Percentiles rank a stretch among this genome's conserved stretches.
Conservation (phyloP, 306 rosid genomes). For the Fragaria vesca region DNA sequence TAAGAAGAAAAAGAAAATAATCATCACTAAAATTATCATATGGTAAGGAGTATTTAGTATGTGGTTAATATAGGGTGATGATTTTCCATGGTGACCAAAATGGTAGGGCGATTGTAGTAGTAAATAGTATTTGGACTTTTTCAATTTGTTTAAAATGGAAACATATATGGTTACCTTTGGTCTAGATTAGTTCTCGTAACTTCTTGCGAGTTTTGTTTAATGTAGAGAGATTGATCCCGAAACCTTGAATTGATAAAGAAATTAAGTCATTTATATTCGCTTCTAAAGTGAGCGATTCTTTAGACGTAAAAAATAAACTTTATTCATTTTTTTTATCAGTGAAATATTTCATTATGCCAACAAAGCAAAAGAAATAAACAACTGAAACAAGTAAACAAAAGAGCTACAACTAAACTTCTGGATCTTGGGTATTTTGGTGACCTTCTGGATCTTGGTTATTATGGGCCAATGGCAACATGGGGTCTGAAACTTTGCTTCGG, state of each 20-base stretch:
- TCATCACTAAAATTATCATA: neutral
- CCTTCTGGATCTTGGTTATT: too few relatives aligned
- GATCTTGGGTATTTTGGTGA: too few relatives aligned
- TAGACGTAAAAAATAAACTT: too few relatives aligned
- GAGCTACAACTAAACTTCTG: too few relatives aligned
- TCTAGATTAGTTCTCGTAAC: neutral
- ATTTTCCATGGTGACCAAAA: neutral
- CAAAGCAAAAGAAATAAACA: too few relatives aligned
- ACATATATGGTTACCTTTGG: neutral
- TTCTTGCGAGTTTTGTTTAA: neutral
- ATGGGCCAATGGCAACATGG: too few relatives aligned
- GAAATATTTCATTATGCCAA: too few relatives aligned
- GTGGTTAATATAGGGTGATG: neutral
- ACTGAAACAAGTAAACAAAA: too few relatives aligned
- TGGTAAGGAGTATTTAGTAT: neutral
- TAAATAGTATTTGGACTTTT: neutral
- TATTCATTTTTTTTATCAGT: too few relatives aligned
- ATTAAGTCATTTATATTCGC: fast-evolving
- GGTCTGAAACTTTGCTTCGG: too few relatives aligned
- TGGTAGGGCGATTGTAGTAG: neutral
- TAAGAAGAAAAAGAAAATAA: neutral
- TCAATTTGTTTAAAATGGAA: conserved; percentile 1
- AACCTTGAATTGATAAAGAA: neutral
- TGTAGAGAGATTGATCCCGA: neutral
- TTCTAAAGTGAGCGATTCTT: neutral